Evolutionary conservation across 2,329 filamentous ascomycete species (phyloP).

Genomic region (Corynespora cassiicola): DNA sequence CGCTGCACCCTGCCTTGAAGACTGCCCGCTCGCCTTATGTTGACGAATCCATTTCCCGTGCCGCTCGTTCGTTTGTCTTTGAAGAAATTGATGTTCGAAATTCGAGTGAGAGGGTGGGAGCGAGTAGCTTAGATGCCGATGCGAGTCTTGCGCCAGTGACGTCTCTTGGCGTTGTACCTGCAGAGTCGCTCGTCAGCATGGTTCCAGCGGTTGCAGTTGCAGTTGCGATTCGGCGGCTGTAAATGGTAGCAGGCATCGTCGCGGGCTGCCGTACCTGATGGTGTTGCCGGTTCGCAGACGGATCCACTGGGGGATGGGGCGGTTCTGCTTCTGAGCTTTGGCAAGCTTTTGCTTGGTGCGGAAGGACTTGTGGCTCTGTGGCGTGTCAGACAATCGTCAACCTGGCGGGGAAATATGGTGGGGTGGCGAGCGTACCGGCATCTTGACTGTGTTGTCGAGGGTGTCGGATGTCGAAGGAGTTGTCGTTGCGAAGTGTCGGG

Average conservation of each 20-base stretch:
- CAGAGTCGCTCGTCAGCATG: slow-evolving; percentile 22
- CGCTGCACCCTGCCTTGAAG: slow-evolving; percentile 25
- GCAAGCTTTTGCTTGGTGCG: slow-evolving; percentile 99
- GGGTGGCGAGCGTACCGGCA: slow-evolving; percentile 42
- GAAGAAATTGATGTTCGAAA: slow-evolving; percentile 34
- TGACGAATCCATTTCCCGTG: slow-evolving; percentile 37
- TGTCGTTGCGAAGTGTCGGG: slow-evolving; percentile 40
- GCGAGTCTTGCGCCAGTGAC: slow-evolving; percentile 99
- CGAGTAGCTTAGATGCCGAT: slow-evolving; percentile 89
- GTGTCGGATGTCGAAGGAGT: slow-evolving; percentile 42
- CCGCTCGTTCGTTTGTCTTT: slow-evolving; percentile 35
- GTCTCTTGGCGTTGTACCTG: slow-evolving; percentile 99
- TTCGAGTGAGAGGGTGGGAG: slow-evolving; percentile 43
- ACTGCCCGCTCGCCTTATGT: slow-evolving; percentile 33
- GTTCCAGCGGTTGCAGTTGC: slow-evolving; percentile 1
- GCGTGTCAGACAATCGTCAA: slow-evolving; percentile 14
- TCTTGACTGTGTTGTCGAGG: slow-evolving; percentile 43
- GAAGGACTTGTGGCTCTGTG: slow-evolving; percentile 99
- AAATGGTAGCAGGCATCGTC: background rate
- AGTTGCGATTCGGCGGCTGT: background rate
- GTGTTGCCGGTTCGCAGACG: slow-evolving; percentile 98
- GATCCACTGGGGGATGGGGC: slow-evolving; percentile 99
- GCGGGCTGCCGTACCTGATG: slow-evolving; percentile 88
- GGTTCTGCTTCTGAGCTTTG: slow-evolving; percentile 99
- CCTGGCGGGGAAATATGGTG: slow-evolving; percentile 1